Evolutionary conservation across 306 rosid genomes (phyloP).

Genomic region (Dryas octopetala): DNA sequence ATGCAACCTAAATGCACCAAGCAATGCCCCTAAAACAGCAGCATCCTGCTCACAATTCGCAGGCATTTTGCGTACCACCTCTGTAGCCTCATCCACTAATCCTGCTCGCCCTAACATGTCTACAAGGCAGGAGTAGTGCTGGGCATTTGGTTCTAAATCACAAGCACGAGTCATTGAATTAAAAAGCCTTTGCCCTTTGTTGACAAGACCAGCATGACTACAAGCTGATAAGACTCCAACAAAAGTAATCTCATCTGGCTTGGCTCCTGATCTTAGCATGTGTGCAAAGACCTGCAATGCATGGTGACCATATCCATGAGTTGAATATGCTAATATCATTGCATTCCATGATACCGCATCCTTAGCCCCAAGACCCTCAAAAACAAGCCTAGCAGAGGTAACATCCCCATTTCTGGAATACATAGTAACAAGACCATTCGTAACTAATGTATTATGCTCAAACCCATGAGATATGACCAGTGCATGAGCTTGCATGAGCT

Average conservation of each 20-base stretch:
- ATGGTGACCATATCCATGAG: constrained; percentile 45
- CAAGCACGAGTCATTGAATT: constrained; percentile 35
- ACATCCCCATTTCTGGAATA: constrained; percentile 54
- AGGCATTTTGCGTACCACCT: constrained; percentile 27
- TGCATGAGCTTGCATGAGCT: constrained; percentile 46
- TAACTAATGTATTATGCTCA: constrained; percentile 34
- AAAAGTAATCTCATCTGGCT: constrained; percentile 43
- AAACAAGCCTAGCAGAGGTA: constrained; percentile 35
- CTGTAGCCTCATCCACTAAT: constrained; percentile 41
- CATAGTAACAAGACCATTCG: constrained; percentile 39
- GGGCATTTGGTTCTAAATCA: constrained; percentile 36
- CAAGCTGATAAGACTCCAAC: constrained; percentile 50
- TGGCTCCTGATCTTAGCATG: constrained; percentile 39
- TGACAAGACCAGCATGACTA: constrained; percentile 49
- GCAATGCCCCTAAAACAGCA: constrained; percentile 49
- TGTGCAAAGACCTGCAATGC: constrained; percentile 41
- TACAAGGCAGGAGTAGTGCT: constrained; percentile 42
- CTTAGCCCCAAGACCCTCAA: constrained; percentile 35
- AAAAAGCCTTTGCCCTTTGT: constrained; percentile 46
- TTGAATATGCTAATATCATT: constrained; percentile 40
- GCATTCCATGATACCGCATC: constrained; percentile 51
- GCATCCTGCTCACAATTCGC: constrained; percentile 42
- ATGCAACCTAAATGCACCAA: constrained; percentile 40
- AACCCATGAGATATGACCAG: constrained; percentile 38
- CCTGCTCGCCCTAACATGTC: constrained; percentile 47